Base-by-base conservation (phyloP, 768 basidiomycete species). In the Termitomyces sp. region DNA sequence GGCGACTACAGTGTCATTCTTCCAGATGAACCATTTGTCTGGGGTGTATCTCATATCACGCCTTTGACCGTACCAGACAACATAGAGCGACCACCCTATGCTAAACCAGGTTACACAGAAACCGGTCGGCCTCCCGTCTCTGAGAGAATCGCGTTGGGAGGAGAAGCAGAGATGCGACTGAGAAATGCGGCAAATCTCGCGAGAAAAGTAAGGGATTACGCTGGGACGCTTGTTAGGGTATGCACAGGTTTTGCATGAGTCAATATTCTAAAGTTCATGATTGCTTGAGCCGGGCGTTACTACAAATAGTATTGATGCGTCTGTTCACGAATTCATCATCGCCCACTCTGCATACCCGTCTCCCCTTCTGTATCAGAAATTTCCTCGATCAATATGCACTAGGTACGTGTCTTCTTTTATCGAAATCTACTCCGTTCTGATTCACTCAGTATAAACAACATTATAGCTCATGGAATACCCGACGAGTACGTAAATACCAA, bases 401-500 rank as follows among this genome's bases (percentile, higher is more conserved):
- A 82, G 78, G 78, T 77, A 44, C 25, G 47, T 16, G 1, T 27
- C 23, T 33, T 36, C 56, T 45, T 4, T 36, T 56, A n/a, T 12
- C 23, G 40, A 20, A 5, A n/a, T 10, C 6, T 57, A 65, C 20
- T 68, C 68, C 29, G 78, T 78, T 77, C 75, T 62, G 74, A 56
- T 76, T 39, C 77, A 75, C 56, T 79, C 55, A 94, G 93, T 58
- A 76, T 95, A 52, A 97, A 97, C 64, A 96, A 96, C 60, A 73
- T 96, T 32, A 78, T 94, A 44, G 81, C 79, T 10, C 93, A 97
- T 65, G 94, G 94, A 0, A 94, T 97, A 53, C 94, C 94, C 27
- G 92, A 96, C 72, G 81, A 90, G 92, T 94, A 59, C 7, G 45
- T 43, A 27, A 49, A n/a, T 4, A 12, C 11, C 35, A 6, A 52